These are phyloP conservation scores for Tylopilus intermedius DNA, from an alignment of 768 basidiomycete genomes.

Conservation along the genomic window DNA sequence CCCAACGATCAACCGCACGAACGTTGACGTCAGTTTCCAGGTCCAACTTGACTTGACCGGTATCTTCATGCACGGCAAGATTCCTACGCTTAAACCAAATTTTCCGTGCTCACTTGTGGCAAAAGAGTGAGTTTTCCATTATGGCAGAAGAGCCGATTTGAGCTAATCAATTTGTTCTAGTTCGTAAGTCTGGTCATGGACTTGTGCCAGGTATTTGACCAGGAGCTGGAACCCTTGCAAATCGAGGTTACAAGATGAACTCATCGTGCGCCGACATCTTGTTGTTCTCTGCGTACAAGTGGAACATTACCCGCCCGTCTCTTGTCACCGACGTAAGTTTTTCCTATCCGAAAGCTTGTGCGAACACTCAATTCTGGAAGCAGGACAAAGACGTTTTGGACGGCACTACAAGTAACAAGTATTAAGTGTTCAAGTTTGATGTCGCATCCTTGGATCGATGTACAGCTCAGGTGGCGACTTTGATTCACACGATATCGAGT, in stretches of 20 bases:
- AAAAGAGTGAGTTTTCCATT: constrained; percentile 75
- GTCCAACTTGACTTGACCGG: constrained; percentile 97
- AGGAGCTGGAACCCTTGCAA: constrained; percentile 94
- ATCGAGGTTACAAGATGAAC: constrained; percentile 99
- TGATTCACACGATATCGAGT: constrained; percentile 97
- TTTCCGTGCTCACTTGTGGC: constrained; percentile 99
- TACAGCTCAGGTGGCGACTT: constrained; percentile 96
- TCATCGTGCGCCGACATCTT: constrained; percentile 99
- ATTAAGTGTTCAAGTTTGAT: no score
- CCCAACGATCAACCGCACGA: constrained; percentile 98
- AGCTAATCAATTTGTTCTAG: constrained; percentile 33
- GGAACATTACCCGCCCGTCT: constrained; percentile 96
- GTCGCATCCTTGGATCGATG: constrained; percentile 99
- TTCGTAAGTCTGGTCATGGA: constrained; percentile 93
- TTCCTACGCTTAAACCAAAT: constrained; percentile 96
- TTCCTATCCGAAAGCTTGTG: not conserved
- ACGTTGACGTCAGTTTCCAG: constrained; percentile 99
- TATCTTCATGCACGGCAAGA: constrained; percentile 98
- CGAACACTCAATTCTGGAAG: constrained; percentile 11
- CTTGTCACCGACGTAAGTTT: constrained; percentile 82
- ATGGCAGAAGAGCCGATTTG: constrained; percentile 8
- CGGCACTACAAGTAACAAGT: constrained; percentile 98
- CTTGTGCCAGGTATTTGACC: constrained; percentile 98
- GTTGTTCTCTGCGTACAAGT: constrained; percentile 94
- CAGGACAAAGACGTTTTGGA: constrained; percentile 92